A percentile compares a stretch with the other conserved stretches of the same genome.
These are phyloP conservation scores for Sodiomyces alkalinus DNA, from an alignment of 2,329 filamentous ascomycete genomes.

Conservation along the genomic window DNA sequence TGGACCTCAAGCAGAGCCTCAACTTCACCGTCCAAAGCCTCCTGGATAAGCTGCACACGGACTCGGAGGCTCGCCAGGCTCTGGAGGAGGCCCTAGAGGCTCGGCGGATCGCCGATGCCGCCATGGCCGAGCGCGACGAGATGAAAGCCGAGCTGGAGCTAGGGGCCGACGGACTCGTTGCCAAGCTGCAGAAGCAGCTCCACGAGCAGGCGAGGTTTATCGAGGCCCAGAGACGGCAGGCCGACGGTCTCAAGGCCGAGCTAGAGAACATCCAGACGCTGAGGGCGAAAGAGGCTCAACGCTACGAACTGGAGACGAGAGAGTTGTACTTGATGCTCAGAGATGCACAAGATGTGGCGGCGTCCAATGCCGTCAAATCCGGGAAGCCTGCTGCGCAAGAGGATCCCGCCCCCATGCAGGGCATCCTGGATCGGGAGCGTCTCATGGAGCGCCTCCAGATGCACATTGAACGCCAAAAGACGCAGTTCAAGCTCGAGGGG, in stretches of 20 bases:
- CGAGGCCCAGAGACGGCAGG: constrained; percentile 72
- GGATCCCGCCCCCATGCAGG: constrained; percentile 67
- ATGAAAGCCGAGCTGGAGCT: constrained; percentile 78
- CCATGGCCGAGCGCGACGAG: constrained; percentile 92
- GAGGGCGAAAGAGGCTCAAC: constrained; percentile 77
- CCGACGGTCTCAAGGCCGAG: constrained; percentile 78
- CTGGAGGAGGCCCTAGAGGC: constrained; percentile 84
- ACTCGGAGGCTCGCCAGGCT: constrained; percentile 84
- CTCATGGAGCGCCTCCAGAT: constrained; percentile 90
- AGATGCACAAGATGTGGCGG: constrained; percentile 91
- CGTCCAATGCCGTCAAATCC: constrained; percentile 57
- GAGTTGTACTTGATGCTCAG: constrained; percentile 97
- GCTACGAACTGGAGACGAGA: constrained; percentile 89
- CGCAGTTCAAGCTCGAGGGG: constrained; percentile 91
- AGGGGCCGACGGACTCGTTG: constrained; percentile 84
- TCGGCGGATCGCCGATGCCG: constrained; percentile 84
- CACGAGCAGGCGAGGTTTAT: constrained; percentile 87
- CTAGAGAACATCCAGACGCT: constrained; percentile 74
- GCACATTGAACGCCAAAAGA: constrained; percentile 93
- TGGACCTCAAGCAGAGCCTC: constrained; percentile 94
- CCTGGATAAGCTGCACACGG: constrained; percentile 89
- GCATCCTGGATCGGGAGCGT: constrained; percentile 81
- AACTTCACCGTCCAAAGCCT: constrained; percentile 95
- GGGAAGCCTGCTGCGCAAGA: constrained; percentile 37
- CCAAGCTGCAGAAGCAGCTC: constrained; percentile 84